Base-by-base conservation (phyloP, 2,329 filamentous ascomycete genomes). In the Xylaria sp. region DNA sequence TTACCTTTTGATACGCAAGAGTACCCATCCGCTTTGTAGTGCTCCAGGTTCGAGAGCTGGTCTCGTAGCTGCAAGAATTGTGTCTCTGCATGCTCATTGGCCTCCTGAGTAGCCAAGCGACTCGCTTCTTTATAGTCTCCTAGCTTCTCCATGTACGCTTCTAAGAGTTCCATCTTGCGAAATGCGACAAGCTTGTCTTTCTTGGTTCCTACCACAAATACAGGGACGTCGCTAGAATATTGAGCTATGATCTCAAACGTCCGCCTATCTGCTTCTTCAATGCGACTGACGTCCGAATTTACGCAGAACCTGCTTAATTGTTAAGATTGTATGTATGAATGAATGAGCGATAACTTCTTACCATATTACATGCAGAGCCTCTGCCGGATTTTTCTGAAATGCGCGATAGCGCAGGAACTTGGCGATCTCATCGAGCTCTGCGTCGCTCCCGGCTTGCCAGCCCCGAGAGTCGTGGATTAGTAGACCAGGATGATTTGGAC, bases 331-430 rank as follows among this genome's bases (percentile, higher is more conserved):
- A 28, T 13, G 1, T 23, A 10, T 12, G 5, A 32, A 6, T 9
- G 44, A 20, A 7, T 1, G 23, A 3, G 7, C 7, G 28, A 39
- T 7, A 50, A 10, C 9, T 13, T 9, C 59, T 65, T 18, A 69
- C 67, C 67, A 69, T 58, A 69, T 66, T 1, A 69, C 67, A 12
- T 69, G 67, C 2, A 69, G 58, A 41, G 67, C 51, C 28, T 69
- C 67, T 20, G 67, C 67, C 32, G 58, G 63, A 32, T 69, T 69
- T 52, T 69, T 69, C 46, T 69, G 67, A 51, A 63, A 69, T n/a
- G 67, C 67, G 12, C 67, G 63, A 28, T 66, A 15, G 1, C 63
- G 67, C 1, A 69, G 63, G 9, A 69, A 69, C 23, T 66, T 63
- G 28, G 67, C 67, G 37, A 69, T 69, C 32, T 54, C 32, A n/a